Evolutionary conservation across 768 basidiomycete genomes (phyloP).

Genomic region (Tulasnella sp.): DNA sequence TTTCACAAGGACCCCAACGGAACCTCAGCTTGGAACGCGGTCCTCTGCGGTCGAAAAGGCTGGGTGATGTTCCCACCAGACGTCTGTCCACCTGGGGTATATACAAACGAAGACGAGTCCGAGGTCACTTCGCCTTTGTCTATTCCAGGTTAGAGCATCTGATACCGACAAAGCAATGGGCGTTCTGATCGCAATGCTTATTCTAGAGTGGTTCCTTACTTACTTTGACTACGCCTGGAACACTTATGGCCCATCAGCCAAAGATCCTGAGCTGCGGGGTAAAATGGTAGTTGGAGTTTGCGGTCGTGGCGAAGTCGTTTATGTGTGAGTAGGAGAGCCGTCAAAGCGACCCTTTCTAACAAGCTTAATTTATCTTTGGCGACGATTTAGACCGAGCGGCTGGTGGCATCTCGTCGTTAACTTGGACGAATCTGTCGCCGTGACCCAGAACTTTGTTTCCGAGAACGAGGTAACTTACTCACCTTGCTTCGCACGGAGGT

Average conservation of each 20-base stretch:
- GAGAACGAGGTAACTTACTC: constrained; percentile 22
- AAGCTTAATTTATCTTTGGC: background rate
- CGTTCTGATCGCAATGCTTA: background rate
- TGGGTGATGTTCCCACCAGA: constrained; percentile 36
- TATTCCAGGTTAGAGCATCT: constrained; percentile 13
- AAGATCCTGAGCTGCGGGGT: constrained; percentile 31
- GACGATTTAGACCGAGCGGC: constrained; percentile 32
- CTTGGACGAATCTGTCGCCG: constrained; percentile 35
- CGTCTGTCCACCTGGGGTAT: constrained; percentile 35
- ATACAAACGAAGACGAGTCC: constrained; percentile 33
- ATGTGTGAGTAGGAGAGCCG: constrained; percentile 29
- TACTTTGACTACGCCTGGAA: constrained; percentile 33
- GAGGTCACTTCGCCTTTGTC: constrained; percentile 33
- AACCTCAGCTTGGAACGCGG: constrained; percentile 26
- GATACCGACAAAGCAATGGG: background rate
- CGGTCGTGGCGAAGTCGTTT: constrained; percentile 34
- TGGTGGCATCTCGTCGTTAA: constrained; percentile 39
- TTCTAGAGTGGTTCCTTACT: constrained; percentile 35
- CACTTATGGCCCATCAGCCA: constrained; percentile 33
- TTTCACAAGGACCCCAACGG: constrained; percentile 34
- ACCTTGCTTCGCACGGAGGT: too few relatives aligned
- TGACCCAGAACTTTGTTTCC: constrained; percentile 38
- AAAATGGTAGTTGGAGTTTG: constrained; percentile 37
- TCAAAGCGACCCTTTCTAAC: background rate
- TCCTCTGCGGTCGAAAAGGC: constrained; percentile 22